Evolutionary conservation across 441 rosid genomes (phyloP).

Genomic region (Isatis lusitanica): DNA sequence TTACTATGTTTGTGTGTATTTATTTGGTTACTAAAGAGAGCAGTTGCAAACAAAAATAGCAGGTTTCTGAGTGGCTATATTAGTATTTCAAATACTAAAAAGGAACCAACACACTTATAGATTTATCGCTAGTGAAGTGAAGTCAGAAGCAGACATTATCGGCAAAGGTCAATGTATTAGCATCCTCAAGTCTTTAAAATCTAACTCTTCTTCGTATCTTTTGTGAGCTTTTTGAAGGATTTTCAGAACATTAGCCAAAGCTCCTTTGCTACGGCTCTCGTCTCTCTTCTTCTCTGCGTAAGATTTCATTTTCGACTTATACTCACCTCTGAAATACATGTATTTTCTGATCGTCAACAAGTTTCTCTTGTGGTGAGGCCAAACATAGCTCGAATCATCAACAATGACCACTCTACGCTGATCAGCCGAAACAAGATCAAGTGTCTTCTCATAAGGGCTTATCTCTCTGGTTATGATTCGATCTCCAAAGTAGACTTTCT

Average conservation of each 20-base stretch:
- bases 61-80: not conserved
- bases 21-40: not conserved
- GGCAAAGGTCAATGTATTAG: not conserved
- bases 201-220: not conserved
- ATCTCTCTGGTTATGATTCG: slow-evolving; percentile 1
- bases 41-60: not conserved
- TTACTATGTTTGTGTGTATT: not conserved
- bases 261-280: slow-evolving; percentile 2
- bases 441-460: not conserved
- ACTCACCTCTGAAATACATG: not conserved
- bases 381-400: slow-evolving; percentile 11
- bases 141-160: not conserved
- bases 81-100: not conserved
- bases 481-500: not conserved
- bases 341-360: slow-evolving; percentile 14
- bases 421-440: slow-evolving; percentile 11
- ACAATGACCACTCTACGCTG: slow-evolving; percentile 16
- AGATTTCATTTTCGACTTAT: not conserved
- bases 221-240: not conserved
- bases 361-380: slow-evolving; percentile 24
- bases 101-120: not conserved
- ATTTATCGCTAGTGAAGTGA: not conserved
- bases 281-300: slow-evolving; percentile 18
- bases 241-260: slow-evolving; percentile 5
- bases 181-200: not conserved